Evolutionary conservation across 768 basidiomycete genomes (phyloP), one percentile per base, ranked within the genome.

Genomic region (Butyriboletus loyo): DNA sequence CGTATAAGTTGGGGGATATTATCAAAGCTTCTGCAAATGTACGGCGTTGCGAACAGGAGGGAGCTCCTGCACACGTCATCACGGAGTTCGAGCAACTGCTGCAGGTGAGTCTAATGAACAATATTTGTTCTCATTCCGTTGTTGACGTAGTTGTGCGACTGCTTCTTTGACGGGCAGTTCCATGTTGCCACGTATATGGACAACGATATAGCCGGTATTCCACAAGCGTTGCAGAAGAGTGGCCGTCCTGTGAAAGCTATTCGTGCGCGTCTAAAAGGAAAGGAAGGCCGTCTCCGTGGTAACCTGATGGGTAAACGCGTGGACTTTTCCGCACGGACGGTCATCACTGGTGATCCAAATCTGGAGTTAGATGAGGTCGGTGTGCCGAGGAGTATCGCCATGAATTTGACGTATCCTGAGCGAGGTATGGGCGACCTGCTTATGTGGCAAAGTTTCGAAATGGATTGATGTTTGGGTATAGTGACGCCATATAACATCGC

Each of bases 141-240:
- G 27, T 35, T 50, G 42, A 55, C 28, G 5, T 34, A 7, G 8
- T 7, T n/a, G 28, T 47, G 35, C 48, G 27, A 42, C 44, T 31
- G 13, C 4, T 24, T 37, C 22, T 15, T 35, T 19, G 31, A 36
- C 22, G 39, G 59, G 0, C 36, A 97, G 92, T 99, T 95, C 68
- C 97, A 99, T 66, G 94, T 98, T 54, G 97, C 97, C 3, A 98
- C 97, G 0, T 99, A 98, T 68, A 99, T 99, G 96, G 97, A 99
- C 67, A 99, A 99, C 66, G 95, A 98, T 66, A 95, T 98, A 52
- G 94, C 97, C 31, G 97, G 97, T 40, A 92, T 98, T 32, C 97
- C 97, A 1, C 96, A 98, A 65, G 94, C 97, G 2, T 74, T 96
- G 59, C 97, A 98, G 65, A 98, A 98, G 72, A 95, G 92, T 37